Conservation (phyloP, 805 yeast genomes). For the Jamesozyma piceae region DNA sequence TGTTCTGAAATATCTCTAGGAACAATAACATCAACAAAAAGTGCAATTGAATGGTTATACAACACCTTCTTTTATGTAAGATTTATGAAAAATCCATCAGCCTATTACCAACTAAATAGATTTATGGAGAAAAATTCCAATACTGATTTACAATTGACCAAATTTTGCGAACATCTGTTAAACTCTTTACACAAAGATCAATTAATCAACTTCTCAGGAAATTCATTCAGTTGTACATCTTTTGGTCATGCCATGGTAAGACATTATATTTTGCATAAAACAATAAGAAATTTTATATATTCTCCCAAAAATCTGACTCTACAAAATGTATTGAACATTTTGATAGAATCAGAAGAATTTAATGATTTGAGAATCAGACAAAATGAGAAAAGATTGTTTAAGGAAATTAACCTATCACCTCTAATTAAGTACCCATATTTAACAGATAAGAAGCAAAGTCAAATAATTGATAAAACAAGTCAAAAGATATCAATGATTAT, state of each 20-base stretch:
- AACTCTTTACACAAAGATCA: conserved; percentile 25
- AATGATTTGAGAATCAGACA: conserved; percentile 33
- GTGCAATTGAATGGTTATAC: conserved; percentile 39
- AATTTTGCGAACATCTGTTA: conserved; percentile 31
- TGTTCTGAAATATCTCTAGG: conserved; percentile 38
- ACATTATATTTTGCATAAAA: conserved; percentile 38
- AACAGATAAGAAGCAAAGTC: conserved; percentile 22
- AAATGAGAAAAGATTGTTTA: conserved; percentile 38
- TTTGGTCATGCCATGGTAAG: conserved; percentile 43
- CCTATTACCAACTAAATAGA: conserved; percentile 30
- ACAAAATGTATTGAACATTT: conserved; percentile 17
- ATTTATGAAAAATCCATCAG: conserved; percentile 32
- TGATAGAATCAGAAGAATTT: conserved; percentile 36
- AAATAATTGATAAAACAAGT: conserved; percentile 16
- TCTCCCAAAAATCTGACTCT: conserved; percentile 10
- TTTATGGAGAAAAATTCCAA: conserved; percentile 10
- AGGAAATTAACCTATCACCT: conserved; percentile 36
- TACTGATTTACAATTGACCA: conserved; percentile 27
- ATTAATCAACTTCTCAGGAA: conserved; percentile 22
- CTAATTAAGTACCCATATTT: conserved; percentile 32
- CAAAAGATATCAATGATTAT: conserved; percentile 37
- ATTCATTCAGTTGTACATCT: conserved; percentile 27
- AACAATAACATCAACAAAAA: conserved; percentile 31
- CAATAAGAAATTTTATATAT: conserved; percentile 33
- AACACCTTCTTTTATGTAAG: conserved; percentile 44